phyloP scores from a whole-genome alignment of 2,329 filamentous ascomycete genomes.

The Curvularia lunata region DNA sequence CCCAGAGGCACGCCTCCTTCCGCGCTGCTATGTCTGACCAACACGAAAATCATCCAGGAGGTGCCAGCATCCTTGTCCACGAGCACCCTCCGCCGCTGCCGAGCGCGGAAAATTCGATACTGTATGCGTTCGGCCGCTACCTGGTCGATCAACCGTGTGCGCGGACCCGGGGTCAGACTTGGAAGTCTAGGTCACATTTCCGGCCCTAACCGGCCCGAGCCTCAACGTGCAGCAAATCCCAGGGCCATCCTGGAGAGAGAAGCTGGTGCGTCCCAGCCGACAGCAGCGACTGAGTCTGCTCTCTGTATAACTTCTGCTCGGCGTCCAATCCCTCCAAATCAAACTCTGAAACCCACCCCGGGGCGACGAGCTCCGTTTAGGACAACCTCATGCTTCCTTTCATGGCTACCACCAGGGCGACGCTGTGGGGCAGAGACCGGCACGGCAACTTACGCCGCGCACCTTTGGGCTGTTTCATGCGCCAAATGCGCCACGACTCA shows the following conservation, averaged over 20 bases:
- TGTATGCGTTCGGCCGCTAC: constrained; percentile 28
- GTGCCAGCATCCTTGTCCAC: constrained; percentile 21
- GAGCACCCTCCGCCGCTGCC: constrained; percentile 22
- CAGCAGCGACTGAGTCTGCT: constrained; percentile 19
- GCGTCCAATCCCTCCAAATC: neutral
- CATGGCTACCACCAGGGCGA: constrained; percentile 8
- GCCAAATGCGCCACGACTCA: constrained; percentile 20
- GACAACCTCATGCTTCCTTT: constrained; percentile 6
- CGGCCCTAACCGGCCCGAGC: constrained; percentile 42
- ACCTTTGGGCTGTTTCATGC: constrained; percentile 8
- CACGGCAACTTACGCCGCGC: constrained; percentile 12
- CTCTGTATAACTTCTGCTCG: constrained; percentile 6
- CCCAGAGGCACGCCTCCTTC: constrained; percentile 15
- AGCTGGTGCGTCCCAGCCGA: constrained; percentile 13
- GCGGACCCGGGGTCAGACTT: constrained; percentile 23
- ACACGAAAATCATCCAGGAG: constrained; percentile 18
- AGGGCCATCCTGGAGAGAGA: constrained; percentile 19
- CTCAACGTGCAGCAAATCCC: constrained; percentile 34
- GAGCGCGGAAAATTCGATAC: constrained; percentile 27
- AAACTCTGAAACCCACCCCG: constrained; percentile 11
- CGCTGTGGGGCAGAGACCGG: constrained; percentile 5
- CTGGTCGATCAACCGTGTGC: constrained; percentile 40
- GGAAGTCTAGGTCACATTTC: constrained; percentile 28
- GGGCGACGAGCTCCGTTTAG: constrained; percentile 14
- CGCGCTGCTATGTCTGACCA: constrained; percentile 18